Evolutionary conservation across 202 grass and related monocot species (phyloP).

Genomic region (Cymbopogon flexuosus): DNA sequence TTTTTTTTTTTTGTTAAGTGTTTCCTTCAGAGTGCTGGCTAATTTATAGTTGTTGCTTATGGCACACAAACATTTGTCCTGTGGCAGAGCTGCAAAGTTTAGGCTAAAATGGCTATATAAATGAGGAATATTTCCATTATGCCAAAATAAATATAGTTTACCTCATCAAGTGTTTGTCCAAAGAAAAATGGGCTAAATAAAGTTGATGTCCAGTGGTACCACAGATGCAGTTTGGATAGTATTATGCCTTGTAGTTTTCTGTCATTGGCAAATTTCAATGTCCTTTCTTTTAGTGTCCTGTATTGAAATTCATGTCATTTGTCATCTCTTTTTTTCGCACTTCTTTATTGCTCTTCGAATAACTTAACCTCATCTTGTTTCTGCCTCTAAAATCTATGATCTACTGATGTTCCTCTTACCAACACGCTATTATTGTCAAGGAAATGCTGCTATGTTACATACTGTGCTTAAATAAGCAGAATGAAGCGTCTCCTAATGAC

Average conservation of each 20-base stretch:
- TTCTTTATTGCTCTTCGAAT: not conserved
- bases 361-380: not conserved
- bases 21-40: not conserved
- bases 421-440: not conserved
- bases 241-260: slow-evolving; percentile 13
- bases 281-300: not conserved
- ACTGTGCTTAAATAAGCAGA: not conserved
- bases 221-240: not conserved
- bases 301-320: not conserved
- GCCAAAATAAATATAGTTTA: not conserved
- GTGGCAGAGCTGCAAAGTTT: not conserved
- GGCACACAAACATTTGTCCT: not conserved
- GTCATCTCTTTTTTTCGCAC: not conserved
- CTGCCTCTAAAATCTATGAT: not conserved
- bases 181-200: not conserved
- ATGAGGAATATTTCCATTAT: not conserved
- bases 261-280: not conserved
- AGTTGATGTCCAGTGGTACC: not conserved
- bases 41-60: not conserved
- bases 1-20: not conserved
- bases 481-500: slow-evolving; percentile 15
- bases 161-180: not conserved
- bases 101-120: not conserved
- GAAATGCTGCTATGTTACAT: slow-evolving; percentile 10
- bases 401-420: not conserved